Conservation (phyloP, 805 yeast genomes). For the Hermanozyma aechmeae region DNA sequence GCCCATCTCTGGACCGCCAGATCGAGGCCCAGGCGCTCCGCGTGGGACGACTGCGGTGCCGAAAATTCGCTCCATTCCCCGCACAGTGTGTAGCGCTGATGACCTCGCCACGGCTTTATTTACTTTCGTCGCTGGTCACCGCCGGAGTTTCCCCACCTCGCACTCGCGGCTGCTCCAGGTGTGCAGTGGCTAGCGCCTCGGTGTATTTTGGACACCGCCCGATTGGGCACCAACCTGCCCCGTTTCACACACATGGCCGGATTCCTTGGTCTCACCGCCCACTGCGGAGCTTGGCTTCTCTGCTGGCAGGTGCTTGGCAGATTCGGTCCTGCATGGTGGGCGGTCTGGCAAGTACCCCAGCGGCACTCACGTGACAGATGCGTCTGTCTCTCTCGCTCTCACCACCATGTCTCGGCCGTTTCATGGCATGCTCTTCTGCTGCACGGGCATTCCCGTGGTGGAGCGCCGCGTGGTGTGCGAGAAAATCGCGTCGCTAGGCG, state of each 20-base stretch:
- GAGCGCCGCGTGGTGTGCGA: slow-evolving; percentile 33
- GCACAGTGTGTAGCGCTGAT: too few species aligned
- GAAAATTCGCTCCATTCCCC: too few species aligned
- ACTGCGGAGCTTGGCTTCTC: neutral
- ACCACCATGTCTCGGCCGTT: slow-evolving; percentile 26
- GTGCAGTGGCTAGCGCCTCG: too few species aligned
- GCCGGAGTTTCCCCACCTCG: too few species aligned
- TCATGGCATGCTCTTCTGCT: slow-evolving; percentile 42
- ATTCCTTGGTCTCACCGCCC: neutral
- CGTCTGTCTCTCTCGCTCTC: neutral
- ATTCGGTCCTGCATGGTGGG: neutral
- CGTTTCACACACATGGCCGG: neutral
- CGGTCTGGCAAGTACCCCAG: neutral
- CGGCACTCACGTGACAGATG: neutral
- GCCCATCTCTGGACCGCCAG: too few species aligned
- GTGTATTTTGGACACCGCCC: too few species aligned
- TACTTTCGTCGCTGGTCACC: too few species aligned
- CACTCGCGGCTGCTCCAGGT: too few species aligned
- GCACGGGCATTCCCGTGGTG: slow-evolving; percentile 40
- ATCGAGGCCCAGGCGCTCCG: too few species aligned
- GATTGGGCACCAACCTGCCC: neutral
- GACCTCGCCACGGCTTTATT: too few species aligned
- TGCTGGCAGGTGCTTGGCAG: neutral
- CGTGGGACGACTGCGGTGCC: too few species aligned
- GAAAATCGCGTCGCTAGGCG: slow-evolving; percentile 50